Base-by-base conservation (phyloP, 441 rosid species). In the Pelargonium australe region DNA sequence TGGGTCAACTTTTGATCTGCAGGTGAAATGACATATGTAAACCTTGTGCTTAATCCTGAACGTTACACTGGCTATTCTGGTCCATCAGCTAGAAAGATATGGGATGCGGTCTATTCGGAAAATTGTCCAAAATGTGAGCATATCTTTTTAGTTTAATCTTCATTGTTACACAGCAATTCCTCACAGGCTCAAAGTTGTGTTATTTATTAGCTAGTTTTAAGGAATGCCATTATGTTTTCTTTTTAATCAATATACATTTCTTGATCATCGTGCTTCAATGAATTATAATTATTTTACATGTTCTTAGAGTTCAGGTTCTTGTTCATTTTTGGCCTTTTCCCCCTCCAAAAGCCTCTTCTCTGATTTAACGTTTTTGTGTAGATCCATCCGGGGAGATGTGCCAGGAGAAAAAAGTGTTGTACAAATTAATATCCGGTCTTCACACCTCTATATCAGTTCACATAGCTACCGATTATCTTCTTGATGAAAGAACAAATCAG, bases 21-120 rank as follows among this genome's bases (percentile, higher is more conserved):
- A 92, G 98, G 82, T 77, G 94, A 90, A 41, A 84, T 92, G 98
- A 89, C 94, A 1, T 92, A 90, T 82, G 98, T 92, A 63, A 92
- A 92, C 86, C 97, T 92, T 75, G 88, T 76, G 72, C 75, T 90
- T 73, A 92, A 92, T 78, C 97, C 97, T 34, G 97, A 92, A 74
- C 92, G 94, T 34, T 90, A 83, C 70, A 92, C 97, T 77, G 98
- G 98, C 66, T 91, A 93, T 37, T 73, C 75, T 67, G 97, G 97
- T 70, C 87, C 98, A 44, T 89, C 98, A 51, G 98, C 98, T 74
- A 81, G 95, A 81, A 87, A 97, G 83, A 91, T 93, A 82, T 93
- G 98, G 98, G 98, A 93, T 77, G 95, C 98, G 61, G 62, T 89
- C 70, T 93, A 93, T 80, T 83, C 88, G 4, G 98, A 91, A 73